phyloP scores from a whole-genome alignment of 2,329 filamentous ascomycete species.

The Apiospora phragmitis region DNA sequence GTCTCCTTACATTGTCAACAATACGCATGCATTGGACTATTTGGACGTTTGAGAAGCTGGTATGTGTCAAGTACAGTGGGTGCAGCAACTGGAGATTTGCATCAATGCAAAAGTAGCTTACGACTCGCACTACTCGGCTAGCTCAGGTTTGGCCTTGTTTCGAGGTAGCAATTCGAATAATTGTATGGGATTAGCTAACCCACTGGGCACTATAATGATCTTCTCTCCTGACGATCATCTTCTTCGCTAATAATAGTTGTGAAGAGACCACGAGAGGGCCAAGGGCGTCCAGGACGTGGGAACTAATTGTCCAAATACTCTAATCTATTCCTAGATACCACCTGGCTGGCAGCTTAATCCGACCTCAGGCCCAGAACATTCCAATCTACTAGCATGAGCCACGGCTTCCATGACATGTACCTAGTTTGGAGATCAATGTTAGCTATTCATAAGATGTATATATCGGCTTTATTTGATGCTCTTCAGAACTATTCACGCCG shows the following conservation, averaged over 20 bases:
- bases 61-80: neutral
- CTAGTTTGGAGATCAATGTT: neutral
- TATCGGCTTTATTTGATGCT: neutral
- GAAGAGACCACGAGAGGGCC: neutral
- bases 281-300: neutral
- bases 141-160: neutral
- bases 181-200: neutral
- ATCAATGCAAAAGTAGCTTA: constrained; percentile 1
- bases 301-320: neutral
- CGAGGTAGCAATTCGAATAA: neutral
- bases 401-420: neutral
- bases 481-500: neutral
- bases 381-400: neutral
- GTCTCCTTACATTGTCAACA: neutral
- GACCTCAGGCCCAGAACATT: neutral
- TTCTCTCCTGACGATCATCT: neutral
- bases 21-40: neutral
- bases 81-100: neutral
- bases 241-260: neutral
- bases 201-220: neutral
- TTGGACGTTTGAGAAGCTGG: neutral
- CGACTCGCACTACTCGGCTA: neutral
- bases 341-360: no score
- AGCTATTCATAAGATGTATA: no score
- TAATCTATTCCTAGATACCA: neutral